Evolutionary conservation across 495 filamentous ascomycete genomes (phyloP).

Genomic region (Daldinia caldariorum): DNA sequence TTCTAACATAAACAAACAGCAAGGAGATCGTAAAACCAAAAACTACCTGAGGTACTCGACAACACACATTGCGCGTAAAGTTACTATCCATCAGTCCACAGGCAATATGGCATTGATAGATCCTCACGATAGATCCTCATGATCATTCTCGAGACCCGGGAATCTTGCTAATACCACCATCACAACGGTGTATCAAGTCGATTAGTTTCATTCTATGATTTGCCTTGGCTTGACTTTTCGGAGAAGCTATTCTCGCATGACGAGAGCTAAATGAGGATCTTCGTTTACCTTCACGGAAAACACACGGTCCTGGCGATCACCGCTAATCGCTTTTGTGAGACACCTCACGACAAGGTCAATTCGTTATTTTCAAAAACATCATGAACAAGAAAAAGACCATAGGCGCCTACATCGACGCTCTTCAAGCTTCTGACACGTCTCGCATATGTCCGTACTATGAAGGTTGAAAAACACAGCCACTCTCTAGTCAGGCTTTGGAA

Average conservation of each 20-base stretch:
- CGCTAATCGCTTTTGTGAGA: neutral
- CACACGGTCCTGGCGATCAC: slow-evolving; percentile 1
- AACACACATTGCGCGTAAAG: neutral
- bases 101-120: neutral
- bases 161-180: neutral
- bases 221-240: neutral
- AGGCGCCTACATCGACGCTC: slow-evolving; percentile 17
- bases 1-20: neutral
- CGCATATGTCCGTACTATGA: slow-evolving; percentile 1
- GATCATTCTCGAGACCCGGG: neutral
- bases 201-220: neutral
- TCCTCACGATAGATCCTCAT: slow-evolving; percentile 1
- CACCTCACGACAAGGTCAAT: neutral
- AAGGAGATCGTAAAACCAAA: no score
- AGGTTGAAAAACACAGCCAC: slow-evolving; percentile 32
- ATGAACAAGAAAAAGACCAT: slow-evolving; percentile 4
- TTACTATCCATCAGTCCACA: neutral
- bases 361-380: neutral
- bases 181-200: neutral
- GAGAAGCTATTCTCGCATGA: neutral
- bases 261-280: slow-evolving; percentile 5
- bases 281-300: neutral
- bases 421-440: slow-evolving; percentile 25
- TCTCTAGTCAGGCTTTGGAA: slow-evolving; percentile 11
- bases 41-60: no score